These are phyloP conservation scores for Phytophthora agathidicida DNA, from an alignment of 352 stramenopile species.

Conservation along the genomic window DNA sequence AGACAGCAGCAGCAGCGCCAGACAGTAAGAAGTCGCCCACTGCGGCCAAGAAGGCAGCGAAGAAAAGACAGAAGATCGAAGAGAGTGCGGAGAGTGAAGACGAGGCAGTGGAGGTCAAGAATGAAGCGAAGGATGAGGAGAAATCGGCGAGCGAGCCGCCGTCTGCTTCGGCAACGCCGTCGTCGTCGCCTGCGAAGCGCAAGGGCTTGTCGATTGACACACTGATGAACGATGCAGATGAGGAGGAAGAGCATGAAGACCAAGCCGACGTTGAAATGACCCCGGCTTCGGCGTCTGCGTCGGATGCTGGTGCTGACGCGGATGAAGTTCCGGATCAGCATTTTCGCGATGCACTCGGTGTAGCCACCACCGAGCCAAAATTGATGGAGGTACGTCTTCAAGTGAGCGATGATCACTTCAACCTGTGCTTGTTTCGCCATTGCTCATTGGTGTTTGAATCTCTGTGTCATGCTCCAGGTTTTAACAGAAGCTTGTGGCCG, in stretches of 20 bases:
- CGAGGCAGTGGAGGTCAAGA: slow-evolving; percentile 21
- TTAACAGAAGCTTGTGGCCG: slow-evolving; percentile 54
- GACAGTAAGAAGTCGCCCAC: slow-evolving; percentile 1
- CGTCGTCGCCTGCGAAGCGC: slow-evolving; percentile 45
- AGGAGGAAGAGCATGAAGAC: slow-evolving; percentile 30
- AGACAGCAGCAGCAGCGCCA: slow-evolving; percentile 1
- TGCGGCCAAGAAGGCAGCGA: slow-evolving; percentile 28
- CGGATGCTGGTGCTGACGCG: slow-evolving; percentile 27
- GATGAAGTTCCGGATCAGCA: slow-evolving; percentile 58
- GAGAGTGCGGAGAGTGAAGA: slow-evolving; percentile 34
- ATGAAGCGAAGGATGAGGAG: slow-evolving; percentile 25
- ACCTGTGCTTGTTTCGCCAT: not conserved
- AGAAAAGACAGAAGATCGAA: slow-evolving; percentile 33
- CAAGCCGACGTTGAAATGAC: slow-evolving; percentile 33
- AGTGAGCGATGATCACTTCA: not conserved
- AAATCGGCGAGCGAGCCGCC: slow-evolving; percentile 27
- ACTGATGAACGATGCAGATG: slow-evolving; percentile 53
- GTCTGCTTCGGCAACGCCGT: slow-evolving; percentile 34
- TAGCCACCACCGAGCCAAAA: slow-evolving; percentile 45
- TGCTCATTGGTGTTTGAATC: not conserved
- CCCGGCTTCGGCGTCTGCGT: slow-evolving; percentile 24
- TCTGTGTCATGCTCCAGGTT: slow-evolving; percentile 34
- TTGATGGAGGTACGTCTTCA: slow-evolving; percentile 61
- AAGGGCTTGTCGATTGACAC: slow-evolving; percentile 69
- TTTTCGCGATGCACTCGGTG: slow-evolving; percentile 49